Evolutionary conservation across 2,329 filamentous ascomycete species (phyloP).

Genomic region (Hansfordia pulvinata): DNA sequence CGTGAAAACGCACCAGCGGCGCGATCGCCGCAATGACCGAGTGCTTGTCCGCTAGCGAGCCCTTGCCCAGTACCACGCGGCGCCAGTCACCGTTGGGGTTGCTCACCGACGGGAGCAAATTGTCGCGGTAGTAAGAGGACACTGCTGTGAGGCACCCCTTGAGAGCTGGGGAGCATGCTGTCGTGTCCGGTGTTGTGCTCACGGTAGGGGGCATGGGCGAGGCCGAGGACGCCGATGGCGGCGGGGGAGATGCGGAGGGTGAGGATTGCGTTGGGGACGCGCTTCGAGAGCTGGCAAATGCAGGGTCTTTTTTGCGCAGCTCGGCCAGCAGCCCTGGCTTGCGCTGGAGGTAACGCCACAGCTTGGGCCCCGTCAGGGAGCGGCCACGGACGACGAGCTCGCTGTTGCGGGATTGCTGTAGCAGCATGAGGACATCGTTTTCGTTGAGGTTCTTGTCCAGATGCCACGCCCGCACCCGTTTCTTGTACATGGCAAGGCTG

Average conservation of each 20-base stretch:
- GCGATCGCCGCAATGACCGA: too few species aligned
- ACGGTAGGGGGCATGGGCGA: neutral
- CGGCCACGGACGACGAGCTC: constrained; percentile 24
- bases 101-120: neutral
- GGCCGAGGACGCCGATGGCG: neutral
- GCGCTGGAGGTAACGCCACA: constrained; percentile 24
- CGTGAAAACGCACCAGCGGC: neutral
- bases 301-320: too few species aligned
- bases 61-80: neutral
- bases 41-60: neutral
- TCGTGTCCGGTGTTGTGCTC: too few species aligned
- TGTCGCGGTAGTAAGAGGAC: neutral
- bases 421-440: constrained; percentile 23
- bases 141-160: neutral
- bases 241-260: neutral
- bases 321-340: constrained; percentile 14
- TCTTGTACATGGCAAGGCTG: constrained; percentile 29
- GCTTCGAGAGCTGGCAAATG: too few species aligned
- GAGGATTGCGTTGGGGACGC: too few species aligned
- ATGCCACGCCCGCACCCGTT: constrained; percentile 25
- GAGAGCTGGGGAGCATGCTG: neutral
- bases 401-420: constrained; percentile 22
- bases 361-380: constrained; percentile 23
- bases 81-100: neutral
- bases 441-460: constrained; percentile 27